A percentile compares a stretch with the other conserved stretches of the same genome.
Evolutionary conservation across 345 rosid species (phyloP).

Genomic region (Melaleuca alternifolia): DNA sequence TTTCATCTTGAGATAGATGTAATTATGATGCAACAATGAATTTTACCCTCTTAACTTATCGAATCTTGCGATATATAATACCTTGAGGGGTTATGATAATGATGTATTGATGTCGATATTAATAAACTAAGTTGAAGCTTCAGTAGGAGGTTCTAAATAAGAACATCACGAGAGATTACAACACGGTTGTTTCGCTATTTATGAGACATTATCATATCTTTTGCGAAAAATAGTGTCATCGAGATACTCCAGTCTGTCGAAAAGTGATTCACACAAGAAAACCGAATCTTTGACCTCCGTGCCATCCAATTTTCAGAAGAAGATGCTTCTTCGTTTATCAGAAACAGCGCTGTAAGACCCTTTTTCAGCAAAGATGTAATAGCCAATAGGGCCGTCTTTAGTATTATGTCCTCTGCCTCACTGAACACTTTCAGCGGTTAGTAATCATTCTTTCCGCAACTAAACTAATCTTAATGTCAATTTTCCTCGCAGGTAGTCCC

Average conservation of each 20-base stretch:
- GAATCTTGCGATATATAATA: not conserved
- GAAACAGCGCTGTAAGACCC: too few relatives aligned
- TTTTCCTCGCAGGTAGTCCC: constrained; percentile 26
- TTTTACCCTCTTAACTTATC: not conserved
- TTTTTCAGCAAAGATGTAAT: not conserved
- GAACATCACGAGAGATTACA: not conserved
- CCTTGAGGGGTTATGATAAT: not conserved
- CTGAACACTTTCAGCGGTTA: not conserved
- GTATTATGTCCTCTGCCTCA: not conserved
- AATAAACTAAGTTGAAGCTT: not conserved
- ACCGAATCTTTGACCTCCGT: too few relatives aligned
- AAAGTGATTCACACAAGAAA: not conserved
- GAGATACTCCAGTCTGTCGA: fast-evolving
- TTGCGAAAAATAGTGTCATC: not conserved
- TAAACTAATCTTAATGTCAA: not conserved
- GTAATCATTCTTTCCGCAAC: not conserved
- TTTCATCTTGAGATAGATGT: too few relatives aligned
- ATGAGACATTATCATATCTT: not conserved
- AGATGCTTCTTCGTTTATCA: too few relatives aligned
- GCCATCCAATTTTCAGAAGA: too few relatives aligned
- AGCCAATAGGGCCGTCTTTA: not conserved
- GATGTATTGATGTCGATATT: not conserved
- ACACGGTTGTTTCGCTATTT: not conserved
- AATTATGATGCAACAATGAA: too few relatives aligned
- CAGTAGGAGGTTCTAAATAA: not conserved